phyloP scores from a whole-genome alignment of 2,329 filamentous ascomycete genomes.

The Ilyonectria robusta region DNA sequence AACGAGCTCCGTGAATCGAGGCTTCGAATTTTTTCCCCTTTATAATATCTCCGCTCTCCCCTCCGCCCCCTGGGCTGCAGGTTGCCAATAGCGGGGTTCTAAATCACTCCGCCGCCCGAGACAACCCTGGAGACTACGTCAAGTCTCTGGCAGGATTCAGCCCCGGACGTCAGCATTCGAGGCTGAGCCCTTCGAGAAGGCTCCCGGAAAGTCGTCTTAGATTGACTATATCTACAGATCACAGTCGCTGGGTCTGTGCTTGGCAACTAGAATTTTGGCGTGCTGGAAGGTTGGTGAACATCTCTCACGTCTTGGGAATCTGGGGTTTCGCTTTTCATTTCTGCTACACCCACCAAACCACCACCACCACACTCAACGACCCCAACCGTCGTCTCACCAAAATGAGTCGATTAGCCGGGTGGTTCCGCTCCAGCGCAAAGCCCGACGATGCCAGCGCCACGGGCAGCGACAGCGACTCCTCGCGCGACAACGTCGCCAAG shows the following conservation, averaged over 20 bases:
- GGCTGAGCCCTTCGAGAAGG: not conserved
- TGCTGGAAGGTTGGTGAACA: too few relatives aligned
- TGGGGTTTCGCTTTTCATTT: too few relatives aligned
- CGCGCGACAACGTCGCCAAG: constrained; percentile 51
- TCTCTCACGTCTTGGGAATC: too few relatives aligned
- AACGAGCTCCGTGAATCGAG: not conserved
- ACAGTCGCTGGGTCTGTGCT: not conserved
- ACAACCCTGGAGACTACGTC: not conserved
- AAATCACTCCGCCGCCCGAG: constrained; percentile 3
- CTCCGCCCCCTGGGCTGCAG: not conserved
- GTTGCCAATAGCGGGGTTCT: constrained; percentile 2
- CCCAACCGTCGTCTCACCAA: constrained; percentile 18
- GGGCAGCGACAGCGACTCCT: constrained; percentile 45
- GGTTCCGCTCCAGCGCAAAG: constrained; percentile 63
- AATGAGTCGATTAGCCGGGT: constrained; percentile 66
- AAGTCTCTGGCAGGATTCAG: not conserved
- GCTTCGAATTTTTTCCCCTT: not conserved
- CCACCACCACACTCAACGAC: not conserved
- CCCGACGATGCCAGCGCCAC: constrained; percentile 50
- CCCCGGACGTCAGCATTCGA: constrained; percentile 8
- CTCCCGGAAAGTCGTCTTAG: not conserved
- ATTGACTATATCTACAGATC: not conserved
- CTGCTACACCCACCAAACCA: too few relatives aligned
- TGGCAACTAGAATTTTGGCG: too few relatives aligned
- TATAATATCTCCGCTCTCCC: not conserved